Base-by-base conservation (phyloP, 2,329 filamentous ascomycete genomes). In the Ophiostoma himal-ulmi region DNA sequence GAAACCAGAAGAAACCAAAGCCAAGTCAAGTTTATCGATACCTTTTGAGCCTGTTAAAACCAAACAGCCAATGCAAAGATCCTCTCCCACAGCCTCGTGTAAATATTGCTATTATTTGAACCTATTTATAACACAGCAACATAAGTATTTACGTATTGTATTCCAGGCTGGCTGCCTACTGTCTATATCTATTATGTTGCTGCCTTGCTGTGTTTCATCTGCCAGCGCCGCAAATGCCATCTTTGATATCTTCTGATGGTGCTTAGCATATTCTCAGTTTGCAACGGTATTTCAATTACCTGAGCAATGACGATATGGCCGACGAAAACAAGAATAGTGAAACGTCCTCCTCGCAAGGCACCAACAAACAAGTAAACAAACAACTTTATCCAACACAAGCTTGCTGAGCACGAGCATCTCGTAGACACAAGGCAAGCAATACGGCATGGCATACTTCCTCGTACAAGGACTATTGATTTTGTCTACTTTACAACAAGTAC, bases 281-380 rank as follows among this genome's bases (percentile, higher is more conserved):
- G 30, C 30, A 30, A 30, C 30, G 30, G 30, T 30, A 30, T 30
- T 30, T 30, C n/a, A 30, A 30, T 30, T 30, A 30, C 30, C 3
- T 2, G 30, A 30, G 17, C 44, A 48, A 48, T 7, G 44, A 5
- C 44, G 7, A 48, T 48, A 48, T 20, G 20, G 22, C 3, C 30
- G 22, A 26, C 1, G 11, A 26, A 57, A 17, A 20, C 44, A 48
- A 48, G 44, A 20, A 48, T 17, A 48, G 44, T 48, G 44, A 48
- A 48, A 48, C 44, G n/a, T n/a, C 17, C 37, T 39, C 44, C 37
- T 39, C 44, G 17, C 44, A 57, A 48, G 22, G 52, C 52, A 57
- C 30, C 52, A 57, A 30, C 52, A 57, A 57, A 57, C 52, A 57
- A 57, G 52, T 26, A 57, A 26, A 57, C 22, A 57, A 57, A 26